phyloP scores from a whole-genome alignment of 805 yeast species.

The Starmerella potacharoeniae region DNA sequence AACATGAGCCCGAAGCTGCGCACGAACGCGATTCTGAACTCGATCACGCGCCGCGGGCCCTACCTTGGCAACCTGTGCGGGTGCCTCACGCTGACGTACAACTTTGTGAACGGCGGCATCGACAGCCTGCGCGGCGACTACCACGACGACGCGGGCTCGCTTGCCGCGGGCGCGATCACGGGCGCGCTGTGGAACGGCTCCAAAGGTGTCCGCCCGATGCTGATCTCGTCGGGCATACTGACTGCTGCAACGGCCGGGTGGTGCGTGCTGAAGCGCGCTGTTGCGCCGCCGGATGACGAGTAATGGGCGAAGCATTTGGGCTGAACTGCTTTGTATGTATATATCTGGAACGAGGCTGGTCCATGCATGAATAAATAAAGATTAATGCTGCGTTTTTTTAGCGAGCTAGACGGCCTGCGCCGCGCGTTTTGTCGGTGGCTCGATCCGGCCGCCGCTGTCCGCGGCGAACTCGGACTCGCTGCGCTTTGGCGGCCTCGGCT shows the following conservation, averaged over 20 bases:
- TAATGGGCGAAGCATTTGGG: not conserved
- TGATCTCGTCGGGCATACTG: conserved; percentile 69
- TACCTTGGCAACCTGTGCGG: conserved; percentile 92
- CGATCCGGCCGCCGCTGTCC: not conserved
- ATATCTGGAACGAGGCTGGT: not conserved
- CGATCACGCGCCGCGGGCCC: conserved; percentile 91
- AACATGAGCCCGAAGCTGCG: conserved; percentile 69
- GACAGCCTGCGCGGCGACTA: conserved; percentile 67
- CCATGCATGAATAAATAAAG: conserved; percentile 4
- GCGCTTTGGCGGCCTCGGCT: not conserved
- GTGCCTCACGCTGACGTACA: conserved; percentile 80
- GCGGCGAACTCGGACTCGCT: not conserved
- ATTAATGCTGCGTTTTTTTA: not conserved
- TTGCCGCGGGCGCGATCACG: conserved; percentile 80
- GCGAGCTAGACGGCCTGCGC: not conserved
- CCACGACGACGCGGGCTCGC: conserved; percentile 76
- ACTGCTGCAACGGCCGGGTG: conserved; percentile 87
- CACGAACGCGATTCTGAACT: conserved; percentile 80
- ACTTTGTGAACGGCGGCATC: conserved; percentile 66
- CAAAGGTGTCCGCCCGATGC: conserved; percentile 79
- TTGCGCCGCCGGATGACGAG: conserved; percentile 22
- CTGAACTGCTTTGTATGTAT: conserved; percentile 4
- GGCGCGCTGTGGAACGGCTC: conserved; percentile 87
- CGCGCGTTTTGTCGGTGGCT: not conserved
- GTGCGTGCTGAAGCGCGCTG: conserved; percentile 61